Conservation (phyloP, 2,329 filamentous ascomycete species). For the Gaeumannomyces tritici region DNA sequence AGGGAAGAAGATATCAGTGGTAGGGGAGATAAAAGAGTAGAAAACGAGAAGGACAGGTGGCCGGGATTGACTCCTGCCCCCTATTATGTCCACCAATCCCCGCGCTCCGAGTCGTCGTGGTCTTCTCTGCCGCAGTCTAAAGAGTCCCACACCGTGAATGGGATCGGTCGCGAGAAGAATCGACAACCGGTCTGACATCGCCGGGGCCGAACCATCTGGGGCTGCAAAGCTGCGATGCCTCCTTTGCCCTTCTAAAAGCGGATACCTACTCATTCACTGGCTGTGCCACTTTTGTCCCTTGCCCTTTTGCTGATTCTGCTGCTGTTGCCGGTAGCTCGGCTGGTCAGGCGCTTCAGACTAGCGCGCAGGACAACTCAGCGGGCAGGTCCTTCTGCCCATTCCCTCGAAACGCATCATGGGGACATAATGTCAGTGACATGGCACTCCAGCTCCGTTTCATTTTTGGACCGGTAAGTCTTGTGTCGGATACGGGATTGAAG, state of each 20-base stretch:
- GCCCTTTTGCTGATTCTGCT: background rate
- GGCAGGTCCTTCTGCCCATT: background rate
- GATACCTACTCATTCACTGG: too few species aligned
- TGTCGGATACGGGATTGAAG: background rate
- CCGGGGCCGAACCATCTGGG: background rate
- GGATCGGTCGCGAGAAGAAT: background rate
- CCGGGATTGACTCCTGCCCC: too few species aligned
- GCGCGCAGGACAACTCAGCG: background rate
- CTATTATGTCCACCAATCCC: too few species aligned
- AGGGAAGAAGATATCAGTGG: background rate
- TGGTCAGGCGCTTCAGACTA: background rate
- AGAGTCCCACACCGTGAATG: background rate
- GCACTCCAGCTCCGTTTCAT: background rate
- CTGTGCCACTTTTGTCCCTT: background rate
- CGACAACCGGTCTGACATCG: too few species aligned
- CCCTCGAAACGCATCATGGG: background rate
- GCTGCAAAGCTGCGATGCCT: background rate
- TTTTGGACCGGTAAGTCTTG: background rate
- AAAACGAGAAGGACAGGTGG: background rate
- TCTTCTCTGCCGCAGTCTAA: background rate
- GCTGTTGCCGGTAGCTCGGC: background rate
- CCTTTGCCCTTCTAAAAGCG: background rate
- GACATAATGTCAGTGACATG: background rate
- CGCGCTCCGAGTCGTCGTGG: too few species aligned
- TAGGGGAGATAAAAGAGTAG: background rate